These are phyloP conservation scores for Ogataea nakhonphanomensis DNA, from an alignment of 805 yeast genomes.

Conservation along the genomic window DNA sequence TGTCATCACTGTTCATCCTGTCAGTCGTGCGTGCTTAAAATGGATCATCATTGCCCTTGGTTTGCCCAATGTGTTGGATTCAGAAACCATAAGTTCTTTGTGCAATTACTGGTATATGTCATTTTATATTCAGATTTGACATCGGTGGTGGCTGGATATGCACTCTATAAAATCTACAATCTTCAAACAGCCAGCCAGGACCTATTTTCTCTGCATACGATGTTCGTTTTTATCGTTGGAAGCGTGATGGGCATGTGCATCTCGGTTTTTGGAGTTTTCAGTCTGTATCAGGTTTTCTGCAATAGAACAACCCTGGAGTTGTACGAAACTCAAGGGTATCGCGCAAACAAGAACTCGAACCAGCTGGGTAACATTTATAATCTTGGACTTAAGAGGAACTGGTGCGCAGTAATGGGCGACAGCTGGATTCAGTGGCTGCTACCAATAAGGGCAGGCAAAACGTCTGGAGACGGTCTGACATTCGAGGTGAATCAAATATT, in stretches of 20 bases:
- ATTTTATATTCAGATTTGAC: constrained; percentile 45
- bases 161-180: constrained; percentile 48
- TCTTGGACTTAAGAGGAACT: constrained; percentile 61
- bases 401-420: constrained; percentile 72
- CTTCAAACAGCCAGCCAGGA: constrained; percentile 23
- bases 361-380: constrained; percentile 69
- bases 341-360: constrained; percentile 39
- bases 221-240: constrained; percentile 56
- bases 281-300: constrained; percentile 52
- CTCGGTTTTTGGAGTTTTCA: constrained; percentile 52
- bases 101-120: constrained; percentile 65
- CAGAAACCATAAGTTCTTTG: constrained; percentile 71
- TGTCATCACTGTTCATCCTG: constrained; percentile 56
- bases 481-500: constrained; percentile 45
- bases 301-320: constrained; percentile 84
- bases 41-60: constrained; percentile 85
- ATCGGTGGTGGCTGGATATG: constrained; percentile 36
- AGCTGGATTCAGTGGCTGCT: constrained; percentile 65
- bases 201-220: constrained; percentile 52
- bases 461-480: constrained; percentile 46
- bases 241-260: constrained; percentile 55
- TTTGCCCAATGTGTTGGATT: constrained; percentile 85
- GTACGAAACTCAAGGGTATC: constrained; percentile 50
- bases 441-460: constrained; percentile 39
- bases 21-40: constrained; percentile 42